phyloP scores from a whole-genome alignment of 148 eudicot species.

The Rhododendron kiyosumense region DNA sequence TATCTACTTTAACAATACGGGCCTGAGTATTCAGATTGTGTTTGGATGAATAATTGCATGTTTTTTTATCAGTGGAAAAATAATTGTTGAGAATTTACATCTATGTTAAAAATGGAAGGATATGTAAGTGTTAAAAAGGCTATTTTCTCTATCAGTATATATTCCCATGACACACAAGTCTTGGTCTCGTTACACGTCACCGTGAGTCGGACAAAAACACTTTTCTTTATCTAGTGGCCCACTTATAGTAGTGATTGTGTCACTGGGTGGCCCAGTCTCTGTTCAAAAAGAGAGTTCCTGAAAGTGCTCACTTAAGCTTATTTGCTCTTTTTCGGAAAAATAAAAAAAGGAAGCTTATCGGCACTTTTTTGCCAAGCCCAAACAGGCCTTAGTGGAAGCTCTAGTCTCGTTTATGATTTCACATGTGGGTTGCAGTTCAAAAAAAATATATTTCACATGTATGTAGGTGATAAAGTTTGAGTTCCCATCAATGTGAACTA shows the following conservation, averaged over 20 bases:
- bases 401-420: slow-evolving; percentile 15
- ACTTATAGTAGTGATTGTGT: slow-evolving; percentile 10
- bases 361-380: slow-evolving; percentile 17
- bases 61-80: no score
- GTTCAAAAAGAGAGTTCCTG: slow-evolving; percentile 10
- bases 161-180: neutral
- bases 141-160: neutral
- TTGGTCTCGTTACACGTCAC: slow-evolving; percentile 41
- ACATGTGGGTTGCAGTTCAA: neutral
- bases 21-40: neutral
- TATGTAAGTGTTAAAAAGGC: no score
- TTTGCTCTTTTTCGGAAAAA: slow-evolving; percentile 7
- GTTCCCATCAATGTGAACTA: neutral
- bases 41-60: no score
- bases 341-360: slow-evolving; percentile 12
- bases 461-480: neutral
- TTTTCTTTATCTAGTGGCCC: neutral
- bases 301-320: slow-evolving; percentile 25
- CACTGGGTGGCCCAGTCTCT: slow-evolving; percentile 15
- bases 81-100: neutral
- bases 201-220: slow-evolving; percentile 51
- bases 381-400: slow-evolving; percentile 13
- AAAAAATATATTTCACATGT: no score
- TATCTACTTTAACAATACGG: no score
- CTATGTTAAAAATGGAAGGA: neutral